Percentiles rank a stretch among this genome's conserved stretches.
These are phyloP conservation scores for Canavalia ensiformis DNA, from an alignment of 306 rosid species.

Conservation along the genomic window DNA sequence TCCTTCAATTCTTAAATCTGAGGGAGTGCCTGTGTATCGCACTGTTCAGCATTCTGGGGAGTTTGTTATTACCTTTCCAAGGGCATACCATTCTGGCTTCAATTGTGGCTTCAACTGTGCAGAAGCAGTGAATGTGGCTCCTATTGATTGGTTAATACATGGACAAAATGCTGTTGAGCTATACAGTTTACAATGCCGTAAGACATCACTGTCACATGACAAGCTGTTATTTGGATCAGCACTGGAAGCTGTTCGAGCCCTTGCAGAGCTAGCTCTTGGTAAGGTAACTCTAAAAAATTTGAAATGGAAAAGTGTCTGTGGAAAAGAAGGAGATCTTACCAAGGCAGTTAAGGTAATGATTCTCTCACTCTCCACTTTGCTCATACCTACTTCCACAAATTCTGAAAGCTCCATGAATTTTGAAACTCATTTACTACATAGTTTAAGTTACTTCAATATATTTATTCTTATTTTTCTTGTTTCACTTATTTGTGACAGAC, in stretches of 20 bases:
- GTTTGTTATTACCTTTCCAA: conserved; percentile 94
- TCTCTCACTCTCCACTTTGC: conserved; percentile 19
- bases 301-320: conserved; percentile 74
- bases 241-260: conserved; percentile 72
- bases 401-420: conserved; percentile 12
- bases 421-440: conserved; percentile 1
- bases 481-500: conserved; percentile 56
- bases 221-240: conserved; percentile 87
- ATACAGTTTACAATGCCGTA: conserved; percentile 82
- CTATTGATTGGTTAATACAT: conserved; percentile 95
- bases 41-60: conserved; percentile 85
- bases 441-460: conserved; percentile 27
- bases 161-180: conserved; percentile 96
- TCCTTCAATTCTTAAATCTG: conserved; percentile 92
- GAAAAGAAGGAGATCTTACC: conserved; percentile 84
- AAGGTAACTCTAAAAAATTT: conserved; percentile 61
- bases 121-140: conserved; percentile 98
- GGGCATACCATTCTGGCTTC: conserved; percentile 97
- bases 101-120: conserved; percentile 99
- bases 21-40: conserved; percentile 88
- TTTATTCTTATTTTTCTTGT: conserved; percentile 2
- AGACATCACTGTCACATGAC: conserved; percentile 95
- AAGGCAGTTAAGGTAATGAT: conserved; percentile 75
- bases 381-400: conserved; percentile 5
- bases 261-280: conserved; percentile 60